phyloP scores from a whole-genome alignment of 306 rosid genomes.

The Adenanthera pavonina region DNA sequence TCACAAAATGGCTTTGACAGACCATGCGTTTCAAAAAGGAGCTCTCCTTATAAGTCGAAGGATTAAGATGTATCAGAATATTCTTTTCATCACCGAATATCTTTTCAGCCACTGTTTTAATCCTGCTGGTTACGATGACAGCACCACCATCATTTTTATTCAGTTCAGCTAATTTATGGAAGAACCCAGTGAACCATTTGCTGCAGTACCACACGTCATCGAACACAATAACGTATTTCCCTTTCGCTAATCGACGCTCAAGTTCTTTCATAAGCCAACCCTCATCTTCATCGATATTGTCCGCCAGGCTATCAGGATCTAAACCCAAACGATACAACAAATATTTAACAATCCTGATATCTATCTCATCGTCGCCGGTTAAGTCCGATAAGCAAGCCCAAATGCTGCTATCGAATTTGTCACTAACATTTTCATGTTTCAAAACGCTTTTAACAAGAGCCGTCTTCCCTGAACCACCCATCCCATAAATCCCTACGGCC shows the following conservation, averaged over 20 bases:
- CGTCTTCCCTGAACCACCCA: slow-evolving; percentile 32
- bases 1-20: not conserved
- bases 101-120: not conserved
- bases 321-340: not conserved
- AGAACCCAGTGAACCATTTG: not conserved
- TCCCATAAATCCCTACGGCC: slow-evolving; percentile 33
- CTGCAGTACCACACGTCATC: slow-evolving; percentile 1
- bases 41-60: not conserved
- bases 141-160: not conserved
- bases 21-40: not conserved
- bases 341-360: not conserved
- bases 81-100: not conserved
- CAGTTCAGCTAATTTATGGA: not conserved
- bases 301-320: not conserved
- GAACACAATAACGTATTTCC: not conserved
- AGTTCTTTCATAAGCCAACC: not conserved
- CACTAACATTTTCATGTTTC: no score
- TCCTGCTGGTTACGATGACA: slow-evolving; percentile 7
- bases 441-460: no score
- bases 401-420: no score
- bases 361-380: not conserved
- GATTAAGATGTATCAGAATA: not conserved
- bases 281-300: not conserved
- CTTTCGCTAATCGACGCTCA: not conserved
- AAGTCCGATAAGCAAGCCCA: slow-evolving; percentile 17